Conservation (phyloP, 345 rosid genomes). For the Cardamine occulta region DNA sequence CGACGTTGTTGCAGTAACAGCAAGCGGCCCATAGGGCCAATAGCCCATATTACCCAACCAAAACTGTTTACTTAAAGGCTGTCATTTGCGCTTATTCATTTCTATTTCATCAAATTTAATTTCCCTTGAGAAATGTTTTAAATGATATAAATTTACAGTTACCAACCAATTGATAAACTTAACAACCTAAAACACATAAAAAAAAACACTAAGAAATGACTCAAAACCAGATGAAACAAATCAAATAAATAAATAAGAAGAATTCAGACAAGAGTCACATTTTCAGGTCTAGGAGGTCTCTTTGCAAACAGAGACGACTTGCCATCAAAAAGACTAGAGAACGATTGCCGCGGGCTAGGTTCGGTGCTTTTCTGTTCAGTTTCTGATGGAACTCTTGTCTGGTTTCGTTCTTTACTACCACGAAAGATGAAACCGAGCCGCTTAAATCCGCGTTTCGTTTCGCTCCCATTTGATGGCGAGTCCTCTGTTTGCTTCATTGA, state of each 20-base stretch:
- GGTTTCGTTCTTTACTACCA: slow-evolving; percentile 61
- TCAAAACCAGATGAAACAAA: slow-evolving; percentile 8
- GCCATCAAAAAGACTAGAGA: slow-evolving; percentile 77
- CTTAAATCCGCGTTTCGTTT: slow-evolving; percentile 62
- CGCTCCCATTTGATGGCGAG: slow-evolving; percentile 44
- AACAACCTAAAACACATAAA: slow-evolving; percentile 15
- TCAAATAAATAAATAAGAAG: not conserved
- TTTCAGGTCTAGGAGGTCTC: slow-evolving; percentile 70
- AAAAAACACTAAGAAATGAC: slow-evolving; percentile 13
- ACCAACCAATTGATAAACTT: slow-evolving; percentile 39
- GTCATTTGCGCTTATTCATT: too few relatives aligned
- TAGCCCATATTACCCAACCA: too few relatives aligned
- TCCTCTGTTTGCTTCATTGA: slow-evolving; percentile 57
- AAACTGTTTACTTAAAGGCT: not conserved
- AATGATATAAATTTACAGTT: slow-evolving; percentile 47
- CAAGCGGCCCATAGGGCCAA: not conserved
- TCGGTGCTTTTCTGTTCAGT: slow-evolving; percentile 50
- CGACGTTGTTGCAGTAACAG: not conserved
- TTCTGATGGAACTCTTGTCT: slow-evolving; percentile 50
- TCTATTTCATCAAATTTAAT: too few relatives aligned
- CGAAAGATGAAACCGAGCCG: slow-evolving; percentile 74
- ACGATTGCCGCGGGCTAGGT: slow-evolving; percentile 62
- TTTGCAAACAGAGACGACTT: slow-evolving; percentile 80
- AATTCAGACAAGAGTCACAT: slow-evolving; percentile 61
- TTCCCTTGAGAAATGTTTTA: slow-evolving; percentile 16